A percentile compares a stretch with the other conserved stretches of the same genome.
Conservation (phyloP, 306 rosid genomes). For the Vigna nakashimae region DNA sequence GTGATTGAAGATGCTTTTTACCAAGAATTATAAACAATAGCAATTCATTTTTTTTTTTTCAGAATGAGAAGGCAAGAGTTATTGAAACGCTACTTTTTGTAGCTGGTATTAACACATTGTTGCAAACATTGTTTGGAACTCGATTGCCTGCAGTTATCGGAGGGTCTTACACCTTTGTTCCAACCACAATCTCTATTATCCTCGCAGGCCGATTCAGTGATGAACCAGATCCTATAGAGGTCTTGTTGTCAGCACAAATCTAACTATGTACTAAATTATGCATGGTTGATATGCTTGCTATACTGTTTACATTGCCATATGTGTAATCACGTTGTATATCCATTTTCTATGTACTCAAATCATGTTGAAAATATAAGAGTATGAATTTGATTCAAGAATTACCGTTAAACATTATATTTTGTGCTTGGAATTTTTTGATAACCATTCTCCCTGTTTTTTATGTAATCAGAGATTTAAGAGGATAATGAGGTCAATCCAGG, state of each 20-base stretch:
- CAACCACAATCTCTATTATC: constrained; percentile 93
- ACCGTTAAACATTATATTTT: constrained; percentile 10
- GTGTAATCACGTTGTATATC: constrained; percentile 4
- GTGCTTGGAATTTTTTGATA: constrained; percentile 23
- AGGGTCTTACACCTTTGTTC: constrained; percentile 93
- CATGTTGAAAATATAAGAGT: constrained; percentile 23
- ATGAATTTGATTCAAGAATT: constrained; percentile 24
- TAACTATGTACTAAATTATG: constrained; percentile 27
- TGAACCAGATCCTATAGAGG: constrained; percentile 67
- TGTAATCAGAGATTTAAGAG: constrained; percentile 78
- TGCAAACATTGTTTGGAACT: constrained; percentile 81
- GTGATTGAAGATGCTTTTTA: constrained; percentile 2
- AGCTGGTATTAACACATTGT: constrained; percentile 93
- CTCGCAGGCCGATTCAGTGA: constrained; percentile 86
- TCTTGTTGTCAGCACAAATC: constrained; percentile 54
- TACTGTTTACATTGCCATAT: constrained; percentile 12
- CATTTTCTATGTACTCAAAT: constrained; percentile 14
- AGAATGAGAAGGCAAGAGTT: constrained; percentile 95
- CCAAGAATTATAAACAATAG: background rate
- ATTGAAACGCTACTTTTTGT: constrained; percentile 94
- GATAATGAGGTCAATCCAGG: constrained; percentile 97
- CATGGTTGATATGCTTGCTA: constrained; percentile 35
- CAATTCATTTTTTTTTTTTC: constrained; percentile 27
- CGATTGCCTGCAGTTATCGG: constrained; percentile 94
- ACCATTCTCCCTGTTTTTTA: background rate